phyloP scores from a whole-genome alignment of 2,329 filamentous ascomycete genomes.

The Magnaporthiopsis poae region DNA sequence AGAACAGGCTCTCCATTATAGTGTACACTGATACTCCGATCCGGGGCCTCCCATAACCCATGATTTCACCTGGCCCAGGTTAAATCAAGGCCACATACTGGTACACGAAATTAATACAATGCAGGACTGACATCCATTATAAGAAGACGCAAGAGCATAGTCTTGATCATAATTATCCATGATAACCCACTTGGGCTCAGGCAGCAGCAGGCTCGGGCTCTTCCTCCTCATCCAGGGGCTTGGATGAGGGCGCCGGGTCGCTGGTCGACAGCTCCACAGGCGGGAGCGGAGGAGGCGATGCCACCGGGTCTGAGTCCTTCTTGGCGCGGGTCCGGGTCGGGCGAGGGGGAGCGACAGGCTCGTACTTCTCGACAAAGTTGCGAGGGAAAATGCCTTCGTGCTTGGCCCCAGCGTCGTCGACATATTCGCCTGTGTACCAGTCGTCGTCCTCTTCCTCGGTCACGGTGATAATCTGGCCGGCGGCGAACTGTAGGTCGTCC shows the following conservation, averaged over 20 bases:
- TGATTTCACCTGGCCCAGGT: too few species aligned
- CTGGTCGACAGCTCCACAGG: slow-evolving; percentile 23
- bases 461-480: slow-evolving; percentile 85
- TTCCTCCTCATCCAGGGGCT: slow-evolving; percentile 18
- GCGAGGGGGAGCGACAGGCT: slow-evolving; percentile 79
- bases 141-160: too few species aligned
- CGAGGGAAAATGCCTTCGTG: slow-evolving; percentile 83
- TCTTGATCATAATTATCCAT: too few species aligned
- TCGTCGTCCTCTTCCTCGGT: slow-evolving; percentile 86
- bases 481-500: slow-evolving; percentile 80
- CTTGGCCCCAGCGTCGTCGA: slow-evolving; percentile 62
- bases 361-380: slow-evolving; percentile 95
- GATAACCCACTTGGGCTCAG: too few species aligned
- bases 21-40: too few species aligned
- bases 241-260: slow-evolving; percentile 23
- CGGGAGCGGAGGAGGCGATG: slow-evolving; percentile 26
- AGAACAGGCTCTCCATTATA: too few species aligned
- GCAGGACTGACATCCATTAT: too few species aligned
- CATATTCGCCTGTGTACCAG: slow-evolving; percentile 86
- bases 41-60: too few species aligned
- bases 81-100: too few species aligned
- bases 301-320: slow-evolving; percentile 39
- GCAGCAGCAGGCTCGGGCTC: slow-evolving; percentile 15
- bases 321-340: slow-evolving; percentile 66
- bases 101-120: too few species aligned